These are phyloP conservation scores for Emmonsia crescens DNA, from an alignment of 2,329 filamentous ascomycete genomes.

Conservation along the genomic window DNA sequence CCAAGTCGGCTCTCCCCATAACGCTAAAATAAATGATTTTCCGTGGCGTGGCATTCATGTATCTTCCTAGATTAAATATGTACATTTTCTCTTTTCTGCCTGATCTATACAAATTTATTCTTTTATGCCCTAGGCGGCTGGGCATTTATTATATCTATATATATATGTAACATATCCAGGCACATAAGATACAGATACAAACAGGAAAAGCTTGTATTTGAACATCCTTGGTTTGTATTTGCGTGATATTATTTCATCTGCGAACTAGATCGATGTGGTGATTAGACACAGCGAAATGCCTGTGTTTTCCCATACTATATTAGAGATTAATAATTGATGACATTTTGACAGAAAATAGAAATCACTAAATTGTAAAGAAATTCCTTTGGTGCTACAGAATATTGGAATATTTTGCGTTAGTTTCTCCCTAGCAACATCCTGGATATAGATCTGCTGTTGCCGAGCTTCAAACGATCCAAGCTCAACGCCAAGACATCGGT, in stretches of 20 bases:
- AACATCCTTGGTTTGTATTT: neutral
- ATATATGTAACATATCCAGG: neutral
- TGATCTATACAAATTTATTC: slow-evolving; percentile 3
- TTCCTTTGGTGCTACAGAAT: too few relatives aligned
- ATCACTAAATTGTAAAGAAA: too few relatives aligned
- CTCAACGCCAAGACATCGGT: neutral
- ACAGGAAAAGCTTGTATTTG: neutral
- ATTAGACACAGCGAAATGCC: neutral
- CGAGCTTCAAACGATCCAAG: neutral
- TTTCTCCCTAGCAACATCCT: too few relatives aligned
- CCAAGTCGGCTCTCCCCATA: slow-evolving; percentile 42
- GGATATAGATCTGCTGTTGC: too few relatives aligned
- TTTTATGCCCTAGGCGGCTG: slow-evolving; percentile 5
- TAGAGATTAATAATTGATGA: too few relatives aligned
- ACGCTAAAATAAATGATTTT: slow-evolving; percentile 33
- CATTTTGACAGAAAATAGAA: too few relatives aligned
- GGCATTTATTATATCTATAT: slow-evolving; percentile 9
- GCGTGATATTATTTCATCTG: neutral
- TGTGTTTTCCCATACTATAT: too few relatives aligned
- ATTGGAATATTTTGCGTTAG: too few relatives aligned
- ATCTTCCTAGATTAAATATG: slow-evolving; percentile 5
- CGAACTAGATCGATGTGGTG: neutral
- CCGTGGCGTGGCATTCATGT: neutral
- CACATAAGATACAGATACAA: neutral
- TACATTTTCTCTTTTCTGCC: neutral